Base-by-base conservation (phyloP, 2,329 filamentous ascomycete species). In the Thielaviopsis musarum region DNA sequence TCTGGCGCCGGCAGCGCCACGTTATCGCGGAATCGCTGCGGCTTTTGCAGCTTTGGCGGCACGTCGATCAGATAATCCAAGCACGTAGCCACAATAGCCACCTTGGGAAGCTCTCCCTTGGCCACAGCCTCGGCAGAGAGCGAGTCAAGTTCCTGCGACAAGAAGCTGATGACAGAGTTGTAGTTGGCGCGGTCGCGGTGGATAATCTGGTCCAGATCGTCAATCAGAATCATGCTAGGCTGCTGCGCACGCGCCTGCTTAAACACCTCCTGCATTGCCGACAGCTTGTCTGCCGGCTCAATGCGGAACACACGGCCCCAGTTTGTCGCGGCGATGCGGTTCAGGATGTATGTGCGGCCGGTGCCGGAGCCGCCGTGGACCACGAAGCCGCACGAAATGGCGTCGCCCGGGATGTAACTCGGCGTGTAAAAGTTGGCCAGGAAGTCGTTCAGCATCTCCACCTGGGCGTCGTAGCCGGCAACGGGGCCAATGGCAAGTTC, bases 331-430 rank as follows among this genome's bases (percentile, higher is more conserved):
- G 83, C 79, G 21, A 96, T 75, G 34, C 80, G 79, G 17, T 84
- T 70, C 1, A 96, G 73, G 0, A 96, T 74, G 63, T 86, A 77
- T 0, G 82, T 85, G 72, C 96, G 96, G 24, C 91, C 91, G 0
- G 88, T 94, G 12, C 91, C 91, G 63, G 82, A 81, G 19, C 87
- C 84, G 15, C 91, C 91, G 68, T 94, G 84, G 4, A 96, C 75
- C 24, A 93, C 76, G 41, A 93, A 77, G 0, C 82, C 82, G 57
- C 79, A 76, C 0, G 78, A 72, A 64, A 66, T 69, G 30, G 66
- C 64, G 63, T 72, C 66, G 59, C 66, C 61, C 59, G 66, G 61
- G 52, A 67, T 56, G 61, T 66, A 65, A 45, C 69, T 69, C 1
- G 66, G 66, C 0, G 69, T 67, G 53, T 75, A 75, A 64, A 85